Evolutionary conservation across 2,329 filamentous ascomycete genomes (phyloP).

Genomic region (Penicillium sp.): DNA sequence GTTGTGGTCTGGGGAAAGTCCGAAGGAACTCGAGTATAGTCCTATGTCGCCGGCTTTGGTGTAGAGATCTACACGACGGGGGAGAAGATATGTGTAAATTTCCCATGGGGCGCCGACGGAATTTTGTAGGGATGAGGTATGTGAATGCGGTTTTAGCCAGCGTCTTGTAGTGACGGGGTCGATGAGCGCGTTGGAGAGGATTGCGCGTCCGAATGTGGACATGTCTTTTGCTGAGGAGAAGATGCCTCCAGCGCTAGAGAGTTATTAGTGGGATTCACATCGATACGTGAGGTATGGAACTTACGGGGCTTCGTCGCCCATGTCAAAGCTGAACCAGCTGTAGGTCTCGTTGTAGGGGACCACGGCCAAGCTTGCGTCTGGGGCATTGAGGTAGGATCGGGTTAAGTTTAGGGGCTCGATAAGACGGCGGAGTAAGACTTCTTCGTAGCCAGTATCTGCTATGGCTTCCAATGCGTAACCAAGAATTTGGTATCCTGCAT

Average conservation of each 20-base stretch:
- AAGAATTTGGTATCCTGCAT: conserved; percentile 36
- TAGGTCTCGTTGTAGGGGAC: conserved; percentile 36
- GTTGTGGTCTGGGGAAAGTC: conserved; percentile 26
- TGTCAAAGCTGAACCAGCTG: conserved; percentile 34
- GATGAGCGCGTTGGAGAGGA: conserved; percentile 41
- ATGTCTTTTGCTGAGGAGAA: conserved; percentile 46
- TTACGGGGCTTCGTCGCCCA: conserved; percentile 44
- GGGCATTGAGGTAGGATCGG: conserved; percentile 27
- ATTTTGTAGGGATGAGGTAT: conserved; percentile 39
- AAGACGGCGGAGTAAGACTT: conserved; percentile 36
- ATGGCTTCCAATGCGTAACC: conserved; percentile 42
- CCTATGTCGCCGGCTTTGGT: conserved; percentile 28
- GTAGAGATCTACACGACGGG: conserved; percentile 24
- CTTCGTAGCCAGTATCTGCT: conserved; percentile 35
- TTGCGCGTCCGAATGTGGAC: conserved; percentile 43
- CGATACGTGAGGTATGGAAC: conserved; percentile 6
- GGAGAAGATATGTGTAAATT: conserved; percentile 25
- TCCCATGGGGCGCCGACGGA: conserved; percentile 48
- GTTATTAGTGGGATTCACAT: not conserved
- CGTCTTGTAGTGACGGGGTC: conserved; percentile 37
- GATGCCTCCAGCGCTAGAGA: conserved; percentile 42
- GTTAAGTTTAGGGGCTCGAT: conserved; percentile 42
- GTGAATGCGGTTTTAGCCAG: conserved; percentile 45
- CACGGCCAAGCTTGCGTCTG: conserved; percentile 23
- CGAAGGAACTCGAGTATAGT: conserved; percentile 23